Percentiles rank a stretch among this genome's conserved stretches.
Evolutionary conservation across 257 asterid genomes (phyloP).

Genomic region (Forsythia suspensa): DNA sequence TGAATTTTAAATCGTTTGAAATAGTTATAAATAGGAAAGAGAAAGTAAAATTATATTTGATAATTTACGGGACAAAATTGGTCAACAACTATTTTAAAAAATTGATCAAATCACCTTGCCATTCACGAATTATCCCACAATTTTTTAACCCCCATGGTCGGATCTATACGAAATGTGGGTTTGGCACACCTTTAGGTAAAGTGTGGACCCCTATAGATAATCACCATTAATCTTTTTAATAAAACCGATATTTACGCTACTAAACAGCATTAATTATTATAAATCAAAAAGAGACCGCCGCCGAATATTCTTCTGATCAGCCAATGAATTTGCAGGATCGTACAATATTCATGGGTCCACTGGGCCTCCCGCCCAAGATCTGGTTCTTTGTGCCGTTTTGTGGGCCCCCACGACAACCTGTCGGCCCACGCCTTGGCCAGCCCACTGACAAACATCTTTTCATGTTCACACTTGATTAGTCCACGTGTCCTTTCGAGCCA

Average conservation of each 20-base stretch:
- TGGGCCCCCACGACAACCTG: slow-evolving; percentile 34
- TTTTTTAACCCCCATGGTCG: too few species aligned
- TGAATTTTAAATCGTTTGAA: too few species aligned
- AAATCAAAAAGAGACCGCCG: slow-evolving; percentile 21
- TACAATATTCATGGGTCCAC: slow-evolving; percentile 10
- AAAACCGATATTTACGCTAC: background rate
- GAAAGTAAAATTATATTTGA: too few species aligned
- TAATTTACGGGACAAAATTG: too few species aligned
- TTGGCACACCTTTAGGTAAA: background rate
- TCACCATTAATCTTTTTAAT: background rate
- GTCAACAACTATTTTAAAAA: too few species aligned
- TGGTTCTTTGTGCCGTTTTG: slow-evolving; percentile 34
- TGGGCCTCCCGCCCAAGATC: background rate
- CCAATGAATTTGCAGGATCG: slow-evolving; percentile 24
- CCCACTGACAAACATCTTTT: slow-evolving; percentile 41
- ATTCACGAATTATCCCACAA: too few species aligned
- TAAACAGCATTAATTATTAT: background rate
- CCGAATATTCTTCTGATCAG: slow-evolving; percentile 30
- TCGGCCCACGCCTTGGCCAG: slow-evolving; percentile 48
- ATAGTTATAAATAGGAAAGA: too few species aligned
- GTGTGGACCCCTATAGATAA: background rate
- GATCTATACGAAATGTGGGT: background rate
- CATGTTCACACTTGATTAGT: slow-evolving; percentile 24
- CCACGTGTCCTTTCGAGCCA: slow-evolving; percentile 26
- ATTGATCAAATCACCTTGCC: too few species aligned